A percentile compares a stretch with the other conserved stretches of the same genome.
Evolutionary conservation across 495 filamentous ascomycete species (phyloP).

Genomic region (Cercophora newfieldiana): DNA sequence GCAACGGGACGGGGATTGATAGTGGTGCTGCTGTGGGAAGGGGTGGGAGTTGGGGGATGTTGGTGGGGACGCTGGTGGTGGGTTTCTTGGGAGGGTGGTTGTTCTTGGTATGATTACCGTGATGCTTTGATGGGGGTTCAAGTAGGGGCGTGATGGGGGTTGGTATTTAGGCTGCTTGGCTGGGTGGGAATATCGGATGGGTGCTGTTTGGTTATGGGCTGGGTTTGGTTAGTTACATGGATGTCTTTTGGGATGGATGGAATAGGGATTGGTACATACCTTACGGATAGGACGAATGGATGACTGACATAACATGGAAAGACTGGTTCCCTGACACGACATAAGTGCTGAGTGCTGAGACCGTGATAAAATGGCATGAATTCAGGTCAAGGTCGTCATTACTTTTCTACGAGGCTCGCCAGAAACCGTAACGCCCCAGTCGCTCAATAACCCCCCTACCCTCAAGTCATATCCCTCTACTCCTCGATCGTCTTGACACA

Average conservation of each 20-base stretch:
- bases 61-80: not conserved
- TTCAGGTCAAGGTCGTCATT: conserved; percentile 5
- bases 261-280: not conserved
- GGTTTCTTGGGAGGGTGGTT: not conserved
- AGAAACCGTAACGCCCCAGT: conserved; percentile 13
- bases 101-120: not conserved
- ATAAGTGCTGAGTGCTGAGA: not conserved
- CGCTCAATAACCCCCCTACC: conserved; percentile 7
- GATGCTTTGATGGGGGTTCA: not conserved
- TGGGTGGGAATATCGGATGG: not conserved
- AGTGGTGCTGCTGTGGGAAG: conserved; percentile 8
- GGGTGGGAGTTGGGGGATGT: not conserved
- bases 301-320: too few species aligned
- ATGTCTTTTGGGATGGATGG: not conserved
- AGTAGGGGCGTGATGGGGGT: not conserved
- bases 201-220: not conserved
- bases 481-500: conserved; percentile 95
- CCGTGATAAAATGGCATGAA: not conserved
- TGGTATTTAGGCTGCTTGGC: not conserved
- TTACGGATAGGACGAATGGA: too few species aligned
- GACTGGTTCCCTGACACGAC: too few species aligned
- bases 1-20: not conserved
- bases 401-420: not conserved
- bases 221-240: not conserved
- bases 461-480: conserved; percentile 39